phyloP scores from a whole-genome alignment of 169 alveolate species.

The Plasmodium vinckei region DNA sequence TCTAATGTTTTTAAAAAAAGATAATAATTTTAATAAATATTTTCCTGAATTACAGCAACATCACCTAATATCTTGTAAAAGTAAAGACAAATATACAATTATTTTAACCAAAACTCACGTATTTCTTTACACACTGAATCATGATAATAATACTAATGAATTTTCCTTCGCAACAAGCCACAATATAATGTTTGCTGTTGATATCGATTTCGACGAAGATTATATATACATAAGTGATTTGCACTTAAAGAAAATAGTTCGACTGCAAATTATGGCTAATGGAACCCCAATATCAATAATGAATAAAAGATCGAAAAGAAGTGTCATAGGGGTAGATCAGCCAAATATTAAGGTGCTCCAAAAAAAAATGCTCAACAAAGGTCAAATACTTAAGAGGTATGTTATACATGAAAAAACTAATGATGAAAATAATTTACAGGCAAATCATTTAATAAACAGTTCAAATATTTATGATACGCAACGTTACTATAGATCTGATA shows the following conservation, averaged over 20 bases:
- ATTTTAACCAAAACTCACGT: slow-evolving; percentile 51
- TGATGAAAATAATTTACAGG: neutral
- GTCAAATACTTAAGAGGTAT: neutral
- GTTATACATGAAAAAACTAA: neutral
- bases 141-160: neutral
- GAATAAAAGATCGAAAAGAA: slow-evolving; percentile 12
- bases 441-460: neutral
- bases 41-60: slow-evolving; percentile 42
- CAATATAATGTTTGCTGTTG: slow-evolving; percentile 66
- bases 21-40: slow-evolving; percentile 6
- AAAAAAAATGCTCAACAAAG: slow-evolving; percentile 1
- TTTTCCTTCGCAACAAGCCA: slow-evolving; percentile 61
- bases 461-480: neutral
- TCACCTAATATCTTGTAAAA: slow-evolving; percentile 65
- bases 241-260: slow-evolving; percentile 52
- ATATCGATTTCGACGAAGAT: slow-evolving; percentile 61
- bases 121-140: slow-evolving; percentile 27
- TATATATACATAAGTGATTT: slow-evolving; percentile 56
- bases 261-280: slow-evolving; percentile 29
- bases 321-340: slow-evolving; percentile 8
- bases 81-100: slow-evolving; percentile 35
- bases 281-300: slow-evolving; percentile 10
- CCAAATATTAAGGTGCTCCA: neutral
- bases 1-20: slow-evolving; percentile 8
- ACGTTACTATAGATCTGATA: too few relatives aligned